Evolutionary conservation across 768 basidiomycete species (phyloP).

Genomic region (Lanmaoa pseudosensibilis): DNA sequence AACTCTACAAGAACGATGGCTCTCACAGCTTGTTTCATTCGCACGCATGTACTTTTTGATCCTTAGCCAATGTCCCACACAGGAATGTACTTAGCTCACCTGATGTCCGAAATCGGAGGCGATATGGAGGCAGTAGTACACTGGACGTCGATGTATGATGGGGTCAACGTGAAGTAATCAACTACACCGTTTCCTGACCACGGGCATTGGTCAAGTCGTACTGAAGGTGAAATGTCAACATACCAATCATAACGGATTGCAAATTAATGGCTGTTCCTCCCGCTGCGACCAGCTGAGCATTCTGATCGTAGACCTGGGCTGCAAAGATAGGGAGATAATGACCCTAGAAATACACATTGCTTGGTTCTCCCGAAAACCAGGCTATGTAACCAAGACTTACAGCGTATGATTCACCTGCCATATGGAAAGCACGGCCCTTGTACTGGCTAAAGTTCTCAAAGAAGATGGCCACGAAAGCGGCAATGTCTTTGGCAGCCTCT

Average conservation of each 20-base stretch:
- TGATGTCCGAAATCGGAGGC: constrained; percentile 30
- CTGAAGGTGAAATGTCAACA: background rate
- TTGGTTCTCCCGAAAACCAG: background rate
- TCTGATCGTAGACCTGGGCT: constrained; percentile 45
- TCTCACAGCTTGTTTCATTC: constrained; percentile 41
- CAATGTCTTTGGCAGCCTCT: constrained; percentile 64
- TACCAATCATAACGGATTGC: constrained; percentile 46
- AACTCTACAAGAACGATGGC: background rate
- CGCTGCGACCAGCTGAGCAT: constrained; percentile 37
- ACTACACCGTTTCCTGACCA: constrained; percentile 41
- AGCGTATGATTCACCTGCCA: constrained; percentile 56
- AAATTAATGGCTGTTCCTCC: constrained; percentile 50
- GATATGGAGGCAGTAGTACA: constrained; percentile 49
- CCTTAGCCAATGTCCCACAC: background rate
- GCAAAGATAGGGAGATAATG: constrained; percentile 50
- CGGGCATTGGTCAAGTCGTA: background rate
- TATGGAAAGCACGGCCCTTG: constrained; percentile 58
- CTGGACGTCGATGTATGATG: constrained; percentile 48
- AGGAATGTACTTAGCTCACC: background rate
- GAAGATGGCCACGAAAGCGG: constrained; percentile 67
- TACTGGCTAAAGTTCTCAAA: constrained; percentile 70
- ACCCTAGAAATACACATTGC: constrained; percentile 33
- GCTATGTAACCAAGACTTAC: constrained; percentile 22
- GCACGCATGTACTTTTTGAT: constrained; percentile 32
- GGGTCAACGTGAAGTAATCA: constrained; percentile 36